phyloP scores from a whole-genome alignment of 768 basidiomycete species.

The Lepiota venenata region DNA sequence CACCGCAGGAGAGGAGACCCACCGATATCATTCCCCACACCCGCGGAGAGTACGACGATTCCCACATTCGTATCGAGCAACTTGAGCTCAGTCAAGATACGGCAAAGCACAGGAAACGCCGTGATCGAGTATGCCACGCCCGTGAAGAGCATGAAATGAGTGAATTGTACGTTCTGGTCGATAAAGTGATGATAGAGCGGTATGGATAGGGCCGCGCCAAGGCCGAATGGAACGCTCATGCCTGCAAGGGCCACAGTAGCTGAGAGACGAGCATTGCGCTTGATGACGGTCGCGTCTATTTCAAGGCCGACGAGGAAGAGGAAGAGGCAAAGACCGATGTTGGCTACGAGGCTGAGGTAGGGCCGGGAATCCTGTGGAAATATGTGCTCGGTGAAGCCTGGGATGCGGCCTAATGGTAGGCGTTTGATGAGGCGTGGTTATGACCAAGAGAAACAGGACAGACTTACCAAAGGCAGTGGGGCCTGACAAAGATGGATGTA shows the following conservation, averaged over 20 bases:
- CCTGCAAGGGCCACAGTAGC: slow-evolving; percentile 74
- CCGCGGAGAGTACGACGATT: slow-evolving; percentile 88
- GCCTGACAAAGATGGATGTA: slow-evolving; percentile 25
- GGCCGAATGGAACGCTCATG: slow-evolving; percentile 83
- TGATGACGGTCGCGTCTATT: slow-evolving; percentile 79
- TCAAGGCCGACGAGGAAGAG: slow-evolving; percentile 93
- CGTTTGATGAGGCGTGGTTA: neutral
- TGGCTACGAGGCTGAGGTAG: slow-evolving; percentile 83
- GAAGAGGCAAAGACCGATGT: slow-evolving; percentile 85
- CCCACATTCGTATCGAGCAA: slow-evolving; percentile 90
- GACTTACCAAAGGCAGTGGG: slow-evolving; percentile 45
- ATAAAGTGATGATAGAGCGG: slow-evolving; percentile 78
- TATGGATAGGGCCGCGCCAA: slow-evolving; percentile 64
- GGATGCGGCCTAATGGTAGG: slow-evolving; percentile 60
- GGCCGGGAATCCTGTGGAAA: slow-evolving; percentile 73
- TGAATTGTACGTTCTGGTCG: slow-evolving; percentile 63
- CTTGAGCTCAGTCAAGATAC: slow-evolving; percentile 89
- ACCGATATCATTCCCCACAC: slow-evolving; percentile 83
- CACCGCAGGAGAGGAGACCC: slow-evolving; percentile 10
- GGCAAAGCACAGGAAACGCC: slow-evolving; percentile 81
- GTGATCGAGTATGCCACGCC: slow-evolving; percentile 91
- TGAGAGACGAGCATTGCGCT: slow-evolving; percentile 69
- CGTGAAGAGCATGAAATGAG: slow-evolving; percentile 92
- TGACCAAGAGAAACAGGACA: neutral
- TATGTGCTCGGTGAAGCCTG: slow-evolving; percentile 81